Evolutionary conservation across 2,329 filamentous ascomycete species (phyloP).

Genomic region (Aureobasidium zeae): DNA sequence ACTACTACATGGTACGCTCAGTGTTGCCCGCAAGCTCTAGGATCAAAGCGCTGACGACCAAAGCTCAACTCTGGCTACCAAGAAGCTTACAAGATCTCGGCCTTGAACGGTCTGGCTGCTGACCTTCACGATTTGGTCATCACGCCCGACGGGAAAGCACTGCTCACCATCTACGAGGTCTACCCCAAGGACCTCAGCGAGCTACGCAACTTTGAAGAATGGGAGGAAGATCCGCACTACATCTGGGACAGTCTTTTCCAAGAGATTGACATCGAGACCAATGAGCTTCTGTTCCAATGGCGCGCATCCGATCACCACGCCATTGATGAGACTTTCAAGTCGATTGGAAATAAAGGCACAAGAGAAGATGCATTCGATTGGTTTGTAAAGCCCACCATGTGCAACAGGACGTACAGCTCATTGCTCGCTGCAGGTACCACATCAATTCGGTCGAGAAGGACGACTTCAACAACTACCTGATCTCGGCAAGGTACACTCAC

Average conservation of each 20-base stretch:
- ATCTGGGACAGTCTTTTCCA: slow-evolving; percentile 28
- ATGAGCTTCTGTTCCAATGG: slow-evolving; percentile 49
- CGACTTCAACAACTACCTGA: slow-evolving; percentile 42
- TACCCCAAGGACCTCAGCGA: slow-evolving; percentile 19
- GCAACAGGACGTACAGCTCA: too few species aligned
- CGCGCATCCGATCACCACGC: slow-evolving; percentile 44
- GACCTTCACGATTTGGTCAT: slow-evolving; percentile 39
- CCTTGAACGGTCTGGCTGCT: slow-evolving; percentile 29
- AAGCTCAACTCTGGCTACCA: slow-evolving; percentile 29
- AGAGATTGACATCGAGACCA: slow-evolving; percentile 41
- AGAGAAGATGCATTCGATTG: slow-evolving; percentile 42
- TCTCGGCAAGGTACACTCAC: slow-evolving; percentile 44
- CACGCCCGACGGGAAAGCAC: slow-evolving; percentile 32
- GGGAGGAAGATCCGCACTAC: slow-evolving; percentile 23
- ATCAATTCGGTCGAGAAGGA: slow-evolving; percentile 49
- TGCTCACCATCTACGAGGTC: slow-evolving; percentile 34
- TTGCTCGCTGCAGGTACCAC: too few species aligned
- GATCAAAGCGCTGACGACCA: not conserved
- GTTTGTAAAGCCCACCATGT: too few species aligned
- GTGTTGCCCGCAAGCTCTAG: too few species aligned
- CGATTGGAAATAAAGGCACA: slow-evolving; percentile 26
- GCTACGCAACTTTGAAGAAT: slow-evolving; percentile 24
- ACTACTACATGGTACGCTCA: slow-evolving; percentile 28
- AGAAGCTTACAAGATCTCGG: slow-evolving; percentile 31
- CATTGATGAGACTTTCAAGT: slow-evolving; percentile 34